These are phyloP conservation scores for Fusarium metavorans DNA, from an alignment of 2,329 filamentous ascomycete species.

Conservation along the genomic window DNA sequence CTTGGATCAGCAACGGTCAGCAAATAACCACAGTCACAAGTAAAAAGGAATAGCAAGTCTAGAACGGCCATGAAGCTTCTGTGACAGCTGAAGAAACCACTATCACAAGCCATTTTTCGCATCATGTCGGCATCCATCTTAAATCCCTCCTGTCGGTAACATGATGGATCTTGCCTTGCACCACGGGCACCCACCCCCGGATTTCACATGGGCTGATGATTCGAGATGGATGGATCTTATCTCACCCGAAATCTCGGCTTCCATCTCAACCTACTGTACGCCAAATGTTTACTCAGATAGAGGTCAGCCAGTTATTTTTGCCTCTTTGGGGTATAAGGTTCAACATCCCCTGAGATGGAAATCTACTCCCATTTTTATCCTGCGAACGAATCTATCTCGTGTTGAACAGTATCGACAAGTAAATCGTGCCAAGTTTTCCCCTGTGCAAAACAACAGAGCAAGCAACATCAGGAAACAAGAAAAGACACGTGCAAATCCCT, in stretches of 20 bases:
- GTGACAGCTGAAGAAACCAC: neutral
- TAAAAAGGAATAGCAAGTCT: neutral
- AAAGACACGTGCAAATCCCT: slow-evolving; percentile 30
- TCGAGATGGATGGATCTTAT: slow-evolving; percentile 8
- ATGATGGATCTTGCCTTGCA: slow-evolving; percentile 8
- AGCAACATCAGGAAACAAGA: neutral
- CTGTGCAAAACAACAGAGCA: slow-evolving; percentile 9
- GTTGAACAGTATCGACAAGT: slow-evolving; percentile 26
- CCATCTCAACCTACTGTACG: neutral
- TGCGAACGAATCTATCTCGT: neutral
- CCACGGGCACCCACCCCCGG: slow-evolving; percentile 29
- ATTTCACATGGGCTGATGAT: slow-evolving; percentile 37
- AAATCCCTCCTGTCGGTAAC: neutral
- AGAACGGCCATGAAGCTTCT: neutral
- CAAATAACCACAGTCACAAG: neutral
- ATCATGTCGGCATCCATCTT: neutral
- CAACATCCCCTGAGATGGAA: neutral
- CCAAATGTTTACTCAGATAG: slow-evolving; percentile 22
- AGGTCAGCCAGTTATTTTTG: neutral
- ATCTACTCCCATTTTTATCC: neutral
- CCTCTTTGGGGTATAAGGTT: slow-evolving; percentile 8
- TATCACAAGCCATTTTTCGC: slow-evolving; percentile 27
- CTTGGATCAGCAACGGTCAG: slow-evolving; percentile 14
- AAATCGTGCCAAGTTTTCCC: slow-evolving; percentile 10
- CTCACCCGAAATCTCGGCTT: slow-evolving; percentile 2